A percentile compares a stretch with the other conserved stretches of the same genome.
These are phyloP conservation scores for Orbilia ellipsospora DNA, from an alignment of 2,329 filamentous ascomycete genomes.

Conservation along the genomic window DNA sequence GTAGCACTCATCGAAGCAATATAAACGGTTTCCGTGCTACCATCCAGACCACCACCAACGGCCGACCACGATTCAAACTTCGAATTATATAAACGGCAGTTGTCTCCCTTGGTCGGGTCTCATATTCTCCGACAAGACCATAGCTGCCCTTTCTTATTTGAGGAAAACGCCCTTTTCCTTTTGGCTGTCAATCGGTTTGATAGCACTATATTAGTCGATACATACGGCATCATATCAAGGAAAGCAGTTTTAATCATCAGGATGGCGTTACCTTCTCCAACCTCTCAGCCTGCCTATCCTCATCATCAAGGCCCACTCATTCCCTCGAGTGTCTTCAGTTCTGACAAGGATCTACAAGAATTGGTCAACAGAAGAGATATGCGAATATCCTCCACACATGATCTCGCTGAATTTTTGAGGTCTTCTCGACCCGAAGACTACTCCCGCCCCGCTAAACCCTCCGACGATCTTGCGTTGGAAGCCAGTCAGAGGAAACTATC, in stretches of 20 bases:
- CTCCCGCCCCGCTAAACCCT: conserved; percentile 50
- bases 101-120: background rate
- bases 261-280: conserved; percentile 48
- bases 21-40: conserved; percentile 31
- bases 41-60: background rate
- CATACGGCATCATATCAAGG: background rate
- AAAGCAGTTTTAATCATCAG: too few relatives aligned
- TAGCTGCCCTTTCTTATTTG: background rate
- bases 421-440: conserved; percentile 58
- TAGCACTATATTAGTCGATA: background rate
- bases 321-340: conserved; percentile 48
- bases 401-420: conserved; percentile 58
- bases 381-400: conserved; percentile 56
- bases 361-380: conserved; percentile 52
- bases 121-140: background rate
- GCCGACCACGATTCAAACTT: background rate
- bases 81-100: conserved; percentile 31
- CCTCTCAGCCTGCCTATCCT: conserved; percentile 44
- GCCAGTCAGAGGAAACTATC: conserved; percentile 42
- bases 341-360: conserved; percentile 46
- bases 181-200: too few relatives aligned
- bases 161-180: too few relatives aligned
- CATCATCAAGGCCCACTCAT: conserved; percentile 47
- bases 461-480: conserved; percentile 45
- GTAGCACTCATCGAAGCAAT: conserved; percentile 29